Evolutionary conservation across 2,329 filamentous ascomycete species (phyloP).

Genomic region (Epichloe brachyelytri): DNA sequence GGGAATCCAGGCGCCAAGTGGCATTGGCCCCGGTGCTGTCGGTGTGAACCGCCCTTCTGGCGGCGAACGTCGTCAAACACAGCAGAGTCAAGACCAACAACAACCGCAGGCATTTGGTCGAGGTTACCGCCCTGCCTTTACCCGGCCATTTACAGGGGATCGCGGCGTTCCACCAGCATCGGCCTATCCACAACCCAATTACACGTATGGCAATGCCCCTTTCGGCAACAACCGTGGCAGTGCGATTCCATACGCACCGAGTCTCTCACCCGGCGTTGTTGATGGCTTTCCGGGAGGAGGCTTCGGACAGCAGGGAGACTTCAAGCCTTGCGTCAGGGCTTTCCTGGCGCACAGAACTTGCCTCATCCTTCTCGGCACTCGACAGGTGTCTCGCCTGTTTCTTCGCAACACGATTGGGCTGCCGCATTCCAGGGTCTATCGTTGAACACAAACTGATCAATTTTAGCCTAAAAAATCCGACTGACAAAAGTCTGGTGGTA

Average conservation of each 20-base stretch:
- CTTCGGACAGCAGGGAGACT: conserved; percentile 27
- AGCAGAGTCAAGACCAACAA: conserved; percentile 22
- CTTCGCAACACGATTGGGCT: conserved; percentile 45
- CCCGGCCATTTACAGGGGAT: conserved; percentile 29
- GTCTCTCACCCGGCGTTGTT: conserved; percentile 15
- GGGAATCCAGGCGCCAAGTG: conserved; percentile 56
- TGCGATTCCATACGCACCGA: conserved; percentile 15
- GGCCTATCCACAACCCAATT: conserved; percentile 22
- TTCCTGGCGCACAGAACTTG: conserved; percentile 27
- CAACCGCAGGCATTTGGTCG: conserved; percentile 25
- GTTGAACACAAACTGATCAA: conserved; percentile 46
- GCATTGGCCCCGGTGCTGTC: conserved; percentile 54
- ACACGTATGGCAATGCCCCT: conserved; percentile 20
- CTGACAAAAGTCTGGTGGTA: background rate
- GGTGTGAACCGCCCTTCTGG: conserved; percentile 36
- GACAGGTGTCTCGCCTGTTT: conserved; percentile 28
- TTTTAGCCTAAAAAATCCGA: background rate
- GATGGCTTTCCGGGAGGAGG: conserved; percentile 18
- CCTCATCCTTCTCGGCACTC: conserved; percentile 22
- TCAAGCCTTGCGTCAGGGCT: conserved; percentile 35
- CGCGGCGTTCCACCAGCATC: conserved; percentile 25
- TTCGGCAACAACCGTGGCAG: conserved; percentile 22
- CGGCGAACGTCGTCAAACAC: conserved; percentile 35
- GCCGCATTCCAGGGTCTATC: conserved; percentile 58
- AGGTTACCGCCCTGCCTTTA: conserved; percentile 30